phyloP scores from a whole-genome alignment of 306 rosid genomes.

The Cicer pinnatifidum region DNA sequence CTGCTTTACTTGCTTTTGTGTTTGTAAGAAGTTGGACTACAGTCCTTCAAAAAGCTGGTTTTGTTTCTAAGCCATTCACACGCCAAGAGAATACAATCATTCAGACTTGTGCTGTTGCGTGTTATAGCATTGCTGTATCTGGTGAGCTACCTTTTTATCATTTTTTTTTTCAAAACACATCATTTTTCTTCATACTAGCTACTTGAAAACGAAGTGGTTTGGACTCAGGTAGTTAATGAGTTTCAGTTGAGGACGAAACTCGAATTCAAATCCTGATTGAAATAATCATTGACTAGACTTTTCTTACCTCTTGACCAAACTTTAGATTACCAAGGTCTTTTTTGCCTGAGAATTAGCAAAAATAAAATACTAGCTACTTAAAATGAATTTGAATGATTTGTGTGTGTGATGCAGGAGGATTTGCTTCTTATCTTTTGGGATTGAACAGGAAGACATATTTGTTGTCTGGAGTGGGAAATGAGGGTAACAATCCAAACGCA shows the following conservation, averaged over 20 bases:
- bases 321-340: background rate
- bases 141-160: no score
- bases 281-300: background rate
- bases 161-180: no score
- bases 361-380: background rate
- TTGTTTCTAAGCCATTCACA: conserved; percentile 74
- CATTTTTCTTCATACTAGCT: background rate
- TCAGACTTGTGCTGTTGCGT: conserved; percentile 89
- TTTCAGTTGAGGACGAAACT: background rate
- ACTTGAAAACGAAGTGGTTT: background rate
- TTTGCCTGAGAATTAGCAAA: no score
- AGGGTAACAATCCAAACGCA: conserved; percentile 61
- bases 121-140: conserved; percentile 70
- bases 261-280: background rate
- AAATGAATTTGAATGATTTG: background rate
- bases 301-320: background rate
- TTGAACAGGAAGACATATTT: conserved; percentile 76
- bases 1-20: conserved; percentile 83
- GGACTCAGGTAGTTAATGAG: background rate
- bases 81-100: conserved; percentile 94
- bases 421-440: conserved; percentile 87
- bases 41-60: conserved; percentile 62
- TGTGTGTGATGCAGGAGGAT: conserved; percentile 66
- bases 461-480: conserved; percentile 69
- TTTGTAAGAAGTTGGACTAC: conserved; percentile 76